Conservation (phyloP, 2,329 filamentous ascomycete genomes). For the Aspergillus sojae region DNA sequence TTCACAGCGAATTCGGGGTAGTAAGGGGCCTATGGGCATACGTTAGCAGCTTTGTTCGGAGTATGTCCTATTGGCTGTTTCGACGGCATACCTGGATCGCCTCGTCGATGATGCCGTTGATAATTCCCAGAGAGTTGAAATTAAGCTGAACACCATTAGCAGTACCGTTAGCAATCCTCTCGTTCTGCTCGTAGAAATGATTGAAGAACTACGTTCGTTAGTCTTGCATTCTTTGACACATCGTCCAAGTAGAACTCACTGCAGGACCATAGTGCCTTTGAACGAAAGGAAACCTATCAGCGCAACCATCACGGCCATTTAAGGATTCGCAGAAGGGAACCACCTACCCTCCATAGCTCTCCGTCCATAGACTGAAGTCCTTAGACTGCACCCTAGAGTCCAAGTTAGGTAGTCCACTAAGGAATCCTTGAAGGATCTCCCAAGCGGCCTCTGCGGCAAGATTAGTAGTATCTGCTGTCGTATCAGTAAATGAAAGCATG, state of each 20-base stretch:
- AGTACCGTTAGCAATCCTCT: constrained; percentile 54
- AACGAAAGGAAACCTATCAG: constrained; percentile 18
- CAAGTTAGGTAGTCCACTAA: constrained; percentile 51
- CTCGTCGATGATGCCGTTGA: constrained; percentile 60
- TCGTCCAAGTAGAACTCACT: constrained; percentile 19
- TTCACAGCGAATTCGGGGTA: constrained; percentile 58
- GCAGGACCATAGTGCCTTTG: constrained; percentile 55
- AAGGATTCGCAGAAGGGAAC: neutral
- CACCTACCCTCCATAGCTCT: constrained; percentile 53
- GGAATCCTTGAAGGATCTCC: constrained; percentile 59
- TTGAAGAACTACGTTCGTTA: constrained; percentile 52
- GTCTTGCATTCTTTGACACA: neutral
- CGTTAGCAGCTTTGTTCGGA: neutral
- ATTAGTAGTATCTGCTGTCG: constrained; percentile 53
- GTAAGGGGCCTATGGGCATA: constrained; percentile 33
- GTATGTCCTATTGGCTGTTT: neutral
- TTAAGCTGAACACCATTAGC: constrained; percentile 54
- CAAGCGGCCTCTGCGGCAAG: constrained; percentile 58
- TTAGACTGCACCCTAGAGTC: constrained; percentile 54
- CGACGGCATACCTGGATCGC: constrained; percentile 45
- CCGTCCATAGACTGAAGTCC: constrained; percentile 63
- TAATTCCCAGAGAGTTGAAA: constrained; percentile 58
- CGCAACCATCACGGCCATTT: neutral
- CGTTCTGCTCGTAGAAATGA: constrained; percentile 61
- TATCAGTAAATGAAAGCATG: neutral